Conservation (phyloP, 73 alveolate species). For the Paramecium sexaurelia region DNA sequence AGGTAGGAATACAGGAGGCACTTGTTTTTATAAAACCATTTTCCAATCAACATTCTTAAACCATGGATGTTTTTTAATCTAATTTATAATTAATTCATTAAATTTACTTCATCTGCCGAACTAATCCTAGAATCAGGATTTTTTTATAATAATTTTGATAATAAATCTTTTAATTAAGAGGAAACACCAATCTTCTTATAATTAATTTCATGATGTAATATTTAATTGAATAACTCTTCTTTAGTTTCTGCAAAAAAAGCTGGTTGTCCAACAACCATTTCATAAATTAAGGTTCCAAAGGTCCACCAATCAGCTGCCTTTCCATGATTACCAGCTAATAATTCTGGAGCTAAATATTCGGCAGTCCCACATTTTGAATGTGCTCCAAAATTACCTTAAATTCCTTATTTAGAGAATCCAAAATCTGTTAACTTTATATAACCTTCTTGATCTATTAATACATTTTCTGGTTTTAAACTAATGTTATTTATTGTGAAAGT, state of each 20-base stretch:
- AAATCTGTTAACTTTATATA: constrained; percentile 61
- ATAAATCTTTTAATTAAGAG: constrained; percentile 43
- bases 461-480: constrained; percentile 67
- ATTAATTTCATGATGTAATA: constrained; percentile 60
- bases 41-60: constrained; percentile 17
- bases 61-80: constrained; percentile 52
- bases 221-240: constrained; percentile 86
- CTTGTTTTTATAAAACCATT: not conserved
- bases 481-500: not conserved
- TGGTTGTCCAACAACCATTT: constrained; percentile 93
- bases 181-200: constrained; percentile 17
- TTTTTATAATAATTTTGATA: constrained; percentile 48
- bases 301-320: constrained; percentile 90
- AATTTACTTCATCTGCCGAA: constrained; percentile 57
- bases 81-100: not conserved
- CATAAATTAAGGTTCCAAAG: constrained; percentile 90
- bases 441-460: constrained; percentile 62
- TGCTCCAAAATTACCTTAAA: constrained; percentile 59
- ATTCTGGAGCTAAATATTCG: constrained; percentile 96
- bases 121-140: constrained; percentile 59
- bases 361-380: constrained; percentile 90
- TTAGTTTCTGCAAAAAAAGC: constrained; percentile 90
- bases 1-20: constrained; percentile 2
- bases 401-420: constrained; percentile 63
- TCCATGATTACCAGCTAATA: constrained; percentile 82